A percentile compares a stretch with the other conserved stretches of the same genome.
These are phyloP conservation scores for Boletus pseudo-olivaceus DNA, from an alignment of 768 basidiomycete genomes.

Conservation along the genomic window DNA sequence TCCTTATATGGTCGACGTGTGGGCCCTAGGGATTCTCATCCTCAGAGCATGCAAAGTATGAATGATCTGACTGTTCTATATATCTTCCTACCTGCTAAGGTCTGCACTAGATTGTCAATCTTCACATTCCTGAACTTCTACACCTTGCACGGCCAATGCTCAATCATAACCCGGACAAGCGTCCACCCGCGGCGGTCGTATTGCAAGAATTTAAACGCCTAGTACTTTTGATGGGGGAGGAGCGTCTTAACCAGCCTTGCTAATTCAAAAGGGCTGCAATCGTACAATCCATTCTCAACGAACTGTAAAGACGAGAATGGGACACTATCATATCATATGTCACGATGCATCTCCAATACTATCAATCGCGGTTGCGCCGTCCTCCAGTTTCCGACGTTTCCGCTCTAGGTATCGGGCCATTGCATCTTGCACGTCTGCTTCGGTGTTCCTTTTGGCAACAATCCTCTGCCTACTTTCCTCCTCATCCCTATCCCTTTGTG, in stretches of 20 bases:
- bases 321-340: background rate
- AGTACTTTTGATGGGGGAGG: conserved; percentile 39
- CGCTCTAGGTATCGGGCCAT: conserved; percentile 71
- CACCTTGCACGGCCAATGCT: conserved; percentile 59
- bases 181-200: conserved; percentile 49
- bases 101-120: conserved; percentile 47
- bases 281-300: background rate
- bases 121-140: conserved; percentile 57
- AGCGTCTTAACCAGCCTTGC: conserved; percentile 26
- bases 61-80: background rate
- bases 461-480: conserved; percentile 63
- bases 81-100: conserved; percentile 3
- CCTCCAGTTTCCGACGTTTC: conserved; percentile 74
- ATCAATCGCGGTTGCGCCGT: conserved; percentile 8
- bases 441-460: conserved; percentile 72
- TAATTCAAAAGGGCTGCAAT: background rate
- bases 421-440: conserved; percentile 69
- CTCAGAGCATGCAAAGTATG: conserved; percentile 62
- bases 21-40: conserved; percentile 65
- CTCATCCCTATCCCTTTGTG: conserved; percentile 57
- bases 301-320: background rate
- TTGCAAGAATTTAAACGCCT: conserved; percentile 52
- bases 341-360: conserved; percentile 11
- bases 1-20: conserved; percentile 72
- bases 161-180: conserved; percentile 43